A percentile compares a stretch with the other conserved stretches of the same genome.
Conservation (phyloP, 371 early-diverging fungal species). For the Mucor circinelloides region DNA sequence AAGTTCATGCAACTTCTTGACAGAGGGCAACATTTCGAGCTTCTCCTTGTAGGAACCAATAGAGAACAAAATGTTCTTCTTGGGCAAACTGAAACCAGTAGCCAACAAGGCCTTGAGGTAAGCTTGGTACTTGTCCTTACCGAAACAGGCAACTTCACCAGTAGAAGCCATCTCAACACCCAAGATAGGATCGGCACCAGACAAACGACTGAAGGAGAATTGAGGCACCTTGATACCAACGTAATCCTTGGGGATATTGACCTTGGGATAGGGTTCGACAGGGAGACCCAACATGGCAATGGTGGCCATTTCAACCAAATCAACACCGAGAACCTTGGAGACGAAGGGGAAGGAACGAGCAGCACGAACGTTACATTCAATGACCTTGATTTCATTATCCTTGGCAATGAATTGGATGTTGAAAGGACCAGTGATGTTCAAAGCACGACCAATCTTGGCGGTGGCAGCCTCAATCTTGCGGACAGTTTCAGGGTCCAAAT, state of each 20-base stretch:
- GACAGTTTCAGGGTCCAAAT: constrained; percentile 87
- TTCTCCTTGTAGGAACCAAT: constrained; percentile 97
- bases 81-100: constrained; percentile 88
- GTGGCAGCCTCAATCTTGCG: constrained; percentile 86
- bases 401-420: constrained; percentile 98
- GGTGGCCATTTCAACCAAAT: constrained; percentile 94
- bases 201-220: constrained; percentile 92
- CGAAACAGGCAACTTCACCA: constrained; percentile 98
- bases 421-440: constrained; percentile 96
- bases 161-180: constrained; percentile 99
- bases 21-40: constrained; percentile 86
- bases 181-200: constrained; percentile 94
- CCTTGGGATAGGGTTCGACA: constrained; percentile 71
- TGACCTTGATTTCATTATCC: constrained; percentile 94
- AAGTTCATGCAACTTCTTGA: constrained; percentile 75
- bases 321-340: constrained; percentile 88
- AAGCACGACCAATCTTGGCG: constrained; percentile 85
- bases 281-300: constrained; percentile 86
- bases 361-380: constrained; percentile 96
- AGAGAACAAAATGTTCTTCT: constrained; percentile 90
- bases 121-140: constrained; percentile 94
- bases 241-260: constrained; percentile 59
- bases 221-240: constrained; percentile 97
- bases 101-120: constrained; percentile 91
- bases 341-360: constrained; percentile 96